phyloP scores from a whole-genome alignment of 2,329 filamentous ascomycete species.

The Colletotrichum navitas region DNA sequence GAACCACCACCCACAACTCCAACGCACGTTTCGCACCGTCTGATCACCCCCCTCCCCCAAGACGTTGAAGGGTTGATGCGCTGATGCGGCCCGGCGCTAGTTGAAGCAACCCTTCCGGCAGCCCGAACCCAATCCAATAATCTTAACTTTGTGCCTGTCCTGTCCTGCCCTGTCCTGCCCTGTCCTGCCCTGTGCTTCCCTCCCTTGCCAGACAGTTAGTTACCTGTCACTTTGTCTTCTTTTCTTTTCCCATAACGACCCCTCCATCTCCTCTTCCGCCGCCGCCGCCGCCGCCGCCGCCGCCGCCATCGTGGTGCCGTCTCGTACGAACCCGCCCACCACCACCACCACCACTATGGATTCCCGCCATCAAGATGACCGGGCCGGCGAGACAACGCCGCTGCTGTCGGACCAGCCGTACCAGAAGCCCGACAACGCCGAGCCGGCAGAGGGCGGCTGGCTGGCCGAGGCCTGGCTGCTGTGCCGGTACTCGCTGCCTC shows the following conservation, averaged over 20 bases:
- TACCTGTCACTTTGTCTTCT: not conserved
- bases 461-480: conserved; percentile 38
- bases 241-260: not conserved
- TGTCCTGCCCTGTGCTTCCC: not conserved
- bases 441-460: conserved; percentile 23
- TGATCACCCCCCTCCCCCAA: not conserved
- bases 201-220: conserved; percentile 1
- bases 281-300: no score
- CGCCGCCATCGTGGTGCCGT: not conserved
- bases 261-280: no score
- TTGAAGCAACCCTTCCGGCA: conserved; percentile 9
- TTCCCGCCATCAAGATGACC: conserved; percentile 19
- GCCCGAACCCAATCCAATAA: not conserved
- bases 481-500: conserved; percentile 57
- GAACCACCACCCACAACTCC: not conserved
- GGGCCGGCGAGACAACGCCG: conserved; percentile 36
- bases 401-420: conserved; percentile 36
- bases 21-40: conserved; percentile 15
- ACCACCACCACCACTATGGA: conserved; percentile 32
- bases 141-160: not conserved
- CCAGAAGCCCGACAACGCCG: conserved; percentile 30
- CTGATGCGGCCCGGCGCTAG: conserved; percentile 1
- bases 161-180: not conserved
- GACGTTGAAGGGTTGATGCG: not conserved
- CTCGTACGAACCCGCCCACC: not conserved